Evolutionary conservation across 805 yeast genomes (phyloP).

Genomic region (Yarrowia phangngaensis): DNA sequence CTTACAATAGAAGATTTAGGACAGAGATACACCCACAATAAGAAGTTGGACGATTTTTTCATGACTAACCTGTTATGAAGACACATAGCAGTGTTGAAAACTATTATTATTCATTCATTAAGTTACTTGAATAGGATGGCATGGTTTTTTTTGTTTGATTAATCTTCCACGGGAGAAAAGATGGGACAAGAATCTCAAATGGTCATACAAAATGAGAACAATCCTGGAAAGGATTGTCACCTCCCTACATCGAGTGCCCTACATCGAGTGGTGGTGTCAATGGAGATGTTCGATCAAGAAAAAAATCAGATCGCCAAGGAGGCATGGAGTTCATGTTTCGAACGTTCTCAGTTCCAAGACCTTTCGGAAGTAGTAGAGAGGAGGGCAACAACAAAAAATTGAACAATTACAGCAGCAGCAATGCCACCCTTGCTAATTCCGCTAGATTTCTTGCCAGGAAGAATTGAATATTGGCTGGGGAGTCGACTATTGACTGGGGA

Average conservation of each 20-base stretch:
- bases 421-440: constrained; percentile 32
- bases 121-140: background rate
- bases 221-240: constrained; percentile 18
- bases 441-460: constrained; percentile 33
- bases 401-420: constrained; percentile 47
- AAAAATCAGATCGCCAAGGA: constrained; percentile 19
- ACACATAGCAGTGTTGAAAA: too few relatives aligned
- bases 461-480: constrained; percentile 43
- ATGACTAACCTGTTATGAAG: too few relatives aligned
- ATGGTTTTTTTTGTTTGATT: background rate
- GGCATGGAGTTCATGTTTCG: constrained; percentile 21
- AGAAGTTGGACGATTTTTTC: too few relatives aligned
- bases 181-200: constrained; percentile 15
- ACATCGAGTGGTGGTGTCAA: constrained; percentile 5
- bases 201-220: too few relatives aligned
- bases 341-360: constrained; percentile 21
- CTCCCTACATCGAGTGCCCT: constrained; percentile 26
- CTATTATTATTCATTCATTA: background rate
- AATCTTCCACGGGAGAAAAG: background rate
- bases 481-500: too few relatives aligned
- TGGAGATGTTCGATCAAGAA: constrained; percentile 20
- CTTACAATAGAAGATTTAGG: too few relatives aligned
- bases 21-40: too few relatives aligned
- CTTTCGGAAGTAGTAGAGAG: constrained; percentile 31
- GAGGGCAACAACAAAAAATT: constrained; percentile 40